Evolutionary conservation across 176 grass and related monocot genomes (phyloP).

Genomic region (Cymbopogon citratus): DNA sequence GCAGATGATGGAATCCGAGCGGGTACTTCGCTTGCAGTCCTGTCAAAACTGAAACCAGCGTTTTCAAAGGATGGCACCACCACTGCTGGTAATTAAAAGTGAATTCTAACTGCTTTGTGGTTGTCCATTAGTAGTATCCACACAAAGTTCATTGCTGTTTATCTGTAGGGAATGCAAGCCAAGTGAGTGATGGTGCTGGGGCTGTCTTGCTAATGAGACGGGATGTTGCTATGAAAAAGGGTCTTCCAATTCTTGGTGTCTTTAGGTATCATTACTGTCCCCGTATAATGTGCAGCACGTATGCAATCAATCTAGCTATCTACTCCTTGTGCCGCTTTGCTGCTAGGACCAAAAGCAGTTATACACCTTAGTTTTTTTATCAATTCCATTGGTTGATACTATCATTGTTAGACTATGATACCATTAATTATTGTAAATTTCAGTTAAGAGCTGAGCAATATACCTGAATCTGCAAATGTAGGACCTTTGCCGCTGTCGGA

Average conservation of each 20-base stretch:
- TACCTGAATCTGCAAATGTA: slow-evolving; percentile 39
- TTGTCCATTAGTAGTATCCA: slow-evolving; percentile 3
- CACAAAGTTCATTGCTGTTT: neutral
- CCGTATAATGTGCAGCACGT: neutral
- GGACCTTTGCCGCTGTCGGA: slow-evolving; percentile 89
- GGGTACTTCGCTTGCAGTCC: slow-evolving; percentile 52
- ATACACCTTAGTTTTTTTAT: neutral
- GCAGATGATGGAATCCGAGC: slow-evolving; percentile 77
- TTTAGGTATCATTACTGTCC: slow-evolving; percentile 41
- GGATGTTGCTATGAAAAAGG: slow-evolving; percentile 74
- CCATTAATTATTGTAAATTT: neutral
- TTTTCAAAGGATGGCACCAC: slow-evolving; percentile 91
- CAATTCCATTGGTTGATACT: neutral
- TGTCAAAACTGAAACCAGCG: slow-evolving; percentile 83
- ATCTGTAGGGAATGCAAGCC: slow-evolving; percentile 77
- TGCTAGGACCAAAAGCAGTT: neutral
- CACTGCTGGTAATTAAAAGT: slow-evolving; percentile 70
- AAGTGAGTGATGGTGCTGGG: slow-evolving; percentile 90
- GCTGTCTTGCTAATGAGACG: slow-evolving; percentile 87
- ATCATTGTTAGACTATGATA: neutral
- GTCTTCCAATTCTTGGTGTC: slow-evolving; percentile 69
- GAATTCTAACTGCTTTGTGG: neutral
- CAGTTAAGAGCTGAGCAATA: slow-evolving; percentile 2
- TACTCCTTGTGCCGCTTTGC: neutral
- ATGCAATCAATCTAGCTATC: neutral